A percentile compares a stretch with the other conserved stretches of the same genome.
Conservation (phyloP, 2,329 filamentous ascomycete species). For the Arthrobotrys entomopaga region DNA sequence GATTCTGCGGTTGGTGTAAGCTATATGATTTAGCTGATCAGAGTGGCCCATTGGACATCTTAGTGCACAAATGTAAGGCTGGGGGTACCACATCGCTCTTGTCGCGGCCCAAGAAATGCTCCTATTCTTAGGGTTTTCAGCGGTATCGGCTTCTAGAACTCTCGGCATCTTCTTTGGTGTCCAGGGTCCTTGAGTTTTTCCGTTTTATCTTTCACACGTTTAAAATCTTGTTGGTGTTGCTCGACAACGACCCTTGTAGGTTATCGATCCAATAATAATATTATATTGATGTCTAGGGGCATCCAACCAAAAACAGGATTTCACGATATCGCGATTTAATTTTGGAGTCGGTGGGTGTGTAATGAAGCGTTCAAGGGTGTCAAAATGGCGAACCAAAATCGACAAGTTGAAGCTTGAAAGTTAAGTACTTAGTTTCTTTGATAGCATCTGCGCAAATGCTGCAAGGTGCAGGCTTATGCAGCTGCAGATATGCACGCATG, state of each 20-base stretch:
- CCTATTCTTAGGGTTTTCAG: constrained; percentile 39
- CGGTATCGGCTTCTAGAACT: constrained; percentile 51
- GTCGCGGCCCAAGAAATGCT: neutral
- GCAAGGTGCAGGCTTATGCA: constrained; percentile 16
- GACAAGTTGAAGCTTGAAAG: neutral
- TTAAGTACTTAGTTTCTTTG: neutral
- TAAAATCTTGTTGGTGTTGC: too few species aligned
- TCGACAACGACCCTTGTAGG: too few species aligned
- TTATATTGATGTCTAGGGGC: neutral
- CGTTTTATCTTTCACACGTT: too few species aligned
- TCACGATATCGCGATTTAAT: neutral
- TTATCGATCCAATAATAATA: too few species aligned
- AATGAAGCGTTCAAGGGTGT: constrained; percentile 3
- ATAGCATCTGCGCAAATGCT: constrained; percentile 24
- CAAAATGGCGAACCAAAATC: neutral
- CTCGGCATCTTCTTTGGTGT: neutral
- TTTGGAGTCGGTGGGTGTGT: neutral
- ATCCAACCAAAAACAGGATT: neutral
- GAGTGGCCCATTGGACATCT: too few species aligned
- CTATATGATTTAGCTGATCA: too few species aligned
- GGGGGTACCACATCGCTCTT: constrained; percentile 28
- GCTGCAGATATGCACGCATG: constrained; percentile 34
- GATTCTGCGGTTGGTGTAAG: too few species aligned
- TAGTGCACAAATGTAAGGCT: constrained; percentile 46
- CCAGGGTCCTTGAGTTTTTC: too few species aligned